These are phyloP conservation scores for Gossypium ekmanianum DNA, from an alignment of 345 rosid species.

Conservation along the genomic window DNA sequence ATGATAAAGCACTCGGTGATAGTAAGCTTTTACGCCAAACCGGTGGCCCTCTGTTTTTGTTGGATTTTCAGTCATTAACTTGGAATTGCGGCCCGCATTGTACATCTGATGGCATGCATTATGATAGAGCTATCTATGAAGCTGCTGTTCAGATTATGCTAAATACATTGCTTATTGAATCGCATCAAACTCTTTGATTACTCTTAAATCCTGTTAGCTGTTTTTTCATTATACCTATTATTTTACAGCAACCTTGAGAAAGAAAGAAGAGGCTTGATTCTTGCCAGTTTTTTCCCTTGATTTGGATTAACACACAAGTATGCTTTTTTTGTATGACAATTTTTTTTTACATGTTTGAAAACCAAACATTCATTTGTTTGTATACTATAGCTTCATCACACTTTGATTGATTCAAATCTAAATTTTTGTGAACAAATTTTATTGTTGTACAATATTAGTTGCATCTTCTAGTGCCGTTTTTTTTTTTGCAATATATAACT, in stretches of 20 bases:
- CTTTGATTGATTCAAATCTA: slow-evolving; percentile 20
- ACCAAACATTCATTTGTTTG: slow-evolving; percentile 22
- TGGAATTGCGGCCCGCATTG: slow-evolving; percentile 87
- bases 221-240: not conserved
- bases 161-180: slow-evolving; percentile 87
- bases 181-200: slow-evolving; percentile 71
- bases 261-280: slow-evolving; percentile 13
- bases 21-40: slow-evolving; percentile 63
- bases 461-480: not conserved
- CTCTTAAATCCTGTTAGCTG: not conserved
- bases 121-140: slow-evolving; percentile 69
- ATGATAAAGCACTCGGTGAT: slow-evolving; percentile 48
- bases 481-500: slow-evolving; percentile 5
- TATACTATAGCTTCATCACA: slow-evolving; percentile 19
- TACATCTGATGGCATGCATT: slow-evolving; percentile 92
- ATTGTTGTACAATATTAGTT: slow-evolving; percentile 11
- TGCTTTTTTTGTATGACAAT: slow-evolving; percentile 8
- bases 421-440: slow-evolving; percentile 21
- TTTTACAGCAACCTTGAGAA: slow-evolving; percentile 3
- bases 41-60: slow-evolving; percentile 79
- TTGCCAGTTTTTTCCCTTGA: slow-evolving; percentile 19
- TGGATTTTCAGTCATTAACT: slow-evolving; percentile 75
- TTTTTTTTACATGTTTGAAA: slow-evolving; percentile 17
- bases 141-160: slow-evolving; percentile 77
- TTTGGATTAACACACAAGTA: slow-evolving; percentile 23